phyloP scores from a whole-genome alignment of 1,139 yeast species.

The Eremothecium sinecaudum region DNA sequence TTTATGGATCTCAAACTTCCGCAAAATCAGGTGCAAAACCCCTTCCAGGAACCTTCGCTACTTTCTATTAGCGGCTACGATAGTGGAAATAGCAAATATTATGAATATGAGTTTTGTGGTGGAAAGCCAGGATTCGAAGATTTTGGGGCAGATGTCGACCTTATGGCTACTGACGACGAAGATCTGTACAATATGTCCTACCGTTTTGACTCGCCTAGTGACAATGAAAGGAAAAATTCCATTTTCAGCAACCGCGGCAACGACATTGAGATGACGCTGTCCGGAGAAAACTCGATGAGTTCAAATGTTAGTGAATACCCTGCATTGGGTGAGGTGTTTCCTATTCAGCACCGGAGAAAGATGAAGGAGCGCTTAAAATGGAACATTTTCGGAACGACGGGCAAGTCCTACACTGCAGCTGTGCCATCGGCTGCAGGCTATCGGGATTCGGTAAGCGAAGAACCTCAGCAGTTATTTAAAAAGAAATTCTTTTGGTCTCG shows the following conservation, averaged over 20 bases:
- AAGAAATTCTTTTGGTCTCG: constrained; percentile 20
- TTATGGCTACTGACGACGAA: constrained; percentile 8
- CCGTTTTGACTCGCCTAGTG: not conserved
- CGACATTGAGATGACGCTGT: constrained; percentile 10
- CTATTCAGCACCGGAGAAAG: constrained; percentile 11
- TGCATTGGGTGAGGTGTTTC: constrained; percentile 5
- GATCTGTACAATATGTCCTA: constrained; percentile 7
- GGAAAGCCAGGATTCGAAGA: constrained; percentile 8
- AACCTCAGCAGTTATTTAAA: constrained; percentile 13
- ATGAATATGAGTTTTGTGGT: constrained; percentile 18
- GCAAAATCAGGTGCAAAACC: constrained; percentile 5
- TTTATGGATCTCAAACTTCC: constrained; percentile 14
- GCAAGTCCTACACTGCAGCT: constrained; percentile 5
- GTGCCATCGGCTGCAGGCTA: constrained; percentile 1
- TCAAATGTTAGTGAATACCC: constrained; percentile 4
- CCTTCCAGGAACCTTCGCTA: constrained; percentile 11
- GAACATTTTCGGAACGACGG: constrained; percentile 12
- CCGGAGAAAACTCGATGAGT: constrained; percentile 1
- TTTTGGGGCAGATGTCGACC: constrained; percentile 5
- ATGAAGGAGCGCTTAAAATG: constrained; percentile 18
- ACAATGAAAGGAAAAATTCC: constrained; percentile 8
- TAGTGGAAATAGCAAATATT: constrained; percentile 20
- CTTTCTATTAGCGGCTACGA: constrained; percentile 23
- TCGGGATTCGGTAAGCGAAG: constrained; percentile 9
- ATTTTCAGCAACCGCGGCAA: constrained; percentile 10